Evolutionary conservation across 148 eudicot species (phyloP), one percentile per base, ranked within the genome.

Genomic region (Bassia scoparia): DNA sequence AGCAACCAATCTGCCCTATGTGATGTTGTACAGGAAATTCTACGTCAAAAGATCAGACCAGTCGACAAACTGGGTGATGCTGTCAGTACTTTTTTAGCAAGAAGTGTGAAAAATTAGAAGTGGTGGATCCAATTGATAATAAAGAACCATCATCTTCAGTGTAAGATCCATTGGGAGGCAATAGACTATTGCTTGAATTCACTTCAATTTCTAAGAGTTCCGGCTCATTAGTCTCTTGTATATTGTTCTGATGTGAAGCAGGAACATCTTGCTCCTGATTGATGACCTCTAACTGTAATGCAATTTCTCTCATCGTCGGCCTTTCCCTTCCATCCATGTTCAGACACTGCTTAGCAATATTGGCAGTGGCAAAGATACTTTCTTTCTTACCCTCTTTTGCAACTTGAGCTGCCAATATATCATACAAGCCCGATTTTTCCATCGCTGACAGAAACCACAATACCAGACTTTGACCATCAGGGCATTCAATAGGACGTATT

Each of bases 301-400:
- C 54, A 38, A 71, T 70, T 53, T 77, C 69, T 26, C 26, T 77
- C 75, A 77, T 77, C 53, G 75, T 77, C 2, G 80, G 80, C 75
- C 75, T 77, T 29, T 71, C 20, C 48, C 18, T 70, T 20, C 80
- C 80, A 49, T 76, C 71, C 61, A 46, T 30, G 74, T 69, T 76
- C n/a, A 76, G 16, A 49, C 79, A 76, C 48, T 68, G 23, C 53
- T 61, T 69, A 11, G 79, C 79, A 69, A 69, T 60, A 67, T 61
- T 55, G 48, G 79, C 74, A 27, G 71, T 49, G 24, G 69, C 55
- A 27, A 27, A 15, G 33, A 71, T 20, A 24, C 17, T 62, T 26
- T 77, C 75, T 46, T 70, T 38, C 44, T 18, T 37, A 5, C 70
- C 80, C 58, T 70, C 80, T 10, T 53, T 53, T 2, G 31, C 50